Evolutionary conservation across 345 rosid genomes (phyloP).

Genomic region (Atalantia buxifolia): DNA sequence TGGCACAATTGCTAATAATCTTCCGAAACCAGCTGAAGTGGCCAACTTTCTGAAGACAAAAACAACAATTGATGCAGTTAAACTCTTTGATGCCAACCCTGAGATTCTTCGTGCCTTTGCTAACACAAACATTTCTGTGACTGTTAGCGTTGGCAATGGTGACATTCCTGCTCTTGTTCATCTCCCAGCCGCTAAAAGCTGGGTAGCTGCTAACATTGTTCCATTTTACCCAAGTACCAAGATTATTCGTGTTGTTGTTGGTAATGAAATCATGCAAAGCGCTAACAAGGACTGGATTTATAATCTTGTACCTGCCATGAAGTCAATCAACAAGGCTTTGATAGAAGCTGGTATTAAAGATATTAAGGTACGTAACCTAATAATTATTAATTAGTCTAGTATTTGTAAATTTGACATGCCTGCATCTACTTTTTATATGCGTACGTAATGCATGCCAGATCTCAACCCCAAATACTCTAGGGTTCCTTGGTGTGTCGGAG

Average conservation of each 20-base stretch:
- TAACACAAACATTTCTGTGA: slow-evolving; percentile 46
- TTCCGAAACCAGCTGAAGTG: slow-evolving; percentile 63
- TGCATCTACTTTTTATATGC: too few relatives aligned
- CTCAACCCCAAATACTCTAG: slow-evolving; percentile 71
- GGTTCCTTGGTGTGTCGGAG: slow-evolving; percentile 26
- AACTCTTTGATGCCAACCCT: slow-evolving; percentile 63
- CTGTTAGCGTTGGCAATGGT: slow-evolving; percentile 54
- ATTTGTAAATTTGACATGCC: too few relatives aligned
- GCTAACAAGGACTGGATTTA: slow-evolving; percentile 35
- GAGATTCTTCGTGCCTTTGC: slow-evolving; percentile 71
- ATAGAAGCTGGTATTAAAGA: slow-evolving; percentile 46
- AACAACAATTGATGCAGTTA: slow-evolving; percentile 63
- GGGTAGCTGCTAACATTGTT: slow-evolving; percentile 50
- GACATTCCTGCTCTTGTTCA: slow-evolving; percentile 51
- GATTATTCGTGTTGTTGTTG: slow-evolving; percentile 59
- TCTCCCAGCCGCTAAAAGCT: slow-evolving; percentile 36
- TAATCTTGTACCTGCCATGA: slow-evolving; percentile 75
- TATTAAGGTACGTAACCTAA: slow-evolving; percentile 43
- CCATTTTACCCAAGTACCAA: slow-evolving; percentile 64
- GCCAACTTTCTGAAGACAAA: slow-evolving; percentile 59
- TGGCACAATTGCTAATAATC: slow-evolving; percentile 69
- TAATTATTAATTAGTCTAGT: too few relatives aligned
- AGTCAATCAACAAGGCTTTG: slow-evolving; percentile 50
- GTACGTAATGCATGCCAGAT: slow-evolving; percentile 36
- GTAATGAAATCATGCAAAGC: slow-evolving; percentile 61